Conservation (phyloP, 2,329 filamentous ascomycete genomes). For the Trichoderma atrobrunneum region DNA sequence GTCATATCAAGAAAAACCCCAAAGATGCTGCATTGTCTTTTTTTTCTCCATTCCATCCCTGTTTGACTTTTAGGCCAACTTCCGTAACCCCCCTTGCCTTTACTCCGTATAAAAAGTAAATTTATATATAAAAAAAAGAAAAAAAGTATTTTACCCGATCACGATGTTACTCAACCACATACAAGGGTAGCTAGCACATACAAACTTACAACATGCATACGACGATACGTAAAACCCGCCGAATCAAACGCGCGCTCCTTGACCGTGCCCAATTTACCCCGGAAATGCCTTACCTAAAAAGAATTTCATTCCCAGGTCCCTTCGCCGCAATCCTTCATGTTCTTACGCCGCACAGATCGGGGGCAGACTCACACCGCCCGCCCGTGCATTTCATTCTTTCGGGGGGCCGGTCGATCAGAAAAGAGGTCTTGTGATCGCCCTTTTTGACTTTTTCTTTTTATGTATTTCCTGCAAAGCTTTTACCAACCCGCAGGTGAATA, state of each 20-base stretch:
- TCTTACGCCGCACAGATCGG: background rate
- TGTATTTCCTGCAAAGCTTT: background rate
- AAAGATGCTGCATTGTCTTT: background rate
- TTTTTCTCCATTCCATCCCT: background rate
- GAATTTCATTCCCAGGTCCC: background rate
- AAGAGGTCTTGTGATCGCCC: conserved; percentile 6
- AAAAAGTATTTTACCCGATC: background rate
- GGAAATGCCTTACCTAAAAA: background rate
- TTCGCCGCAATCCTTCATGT: background rate
- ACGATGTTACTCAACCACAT: background rate
- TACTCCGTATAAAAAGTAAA: background rate
- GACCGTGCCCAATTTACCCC: background rate
- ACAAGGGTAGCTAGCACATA: background rate
- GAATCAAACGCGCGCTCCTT: background rate
- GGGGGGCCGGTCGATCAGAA: background rate
- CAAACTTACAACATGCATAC: background rate
- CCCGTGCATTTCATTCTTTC: background rate
- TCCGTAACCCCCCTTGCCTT: background rate
- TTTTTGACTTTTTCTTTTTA: background rate
- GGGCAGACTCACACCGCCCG: background rate
- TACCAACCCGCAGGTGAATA: background rate
- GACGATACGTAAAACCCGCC: background rate
- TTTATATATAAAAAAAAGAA: background rate
- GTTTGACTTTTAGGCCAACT: background rate
- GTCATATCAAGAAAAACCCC: background rate